Evolutionary conservation across 2,329 filamentous ascomycete species (phyloP).

Genomic region (Botryotinia convoluta): DNA sequence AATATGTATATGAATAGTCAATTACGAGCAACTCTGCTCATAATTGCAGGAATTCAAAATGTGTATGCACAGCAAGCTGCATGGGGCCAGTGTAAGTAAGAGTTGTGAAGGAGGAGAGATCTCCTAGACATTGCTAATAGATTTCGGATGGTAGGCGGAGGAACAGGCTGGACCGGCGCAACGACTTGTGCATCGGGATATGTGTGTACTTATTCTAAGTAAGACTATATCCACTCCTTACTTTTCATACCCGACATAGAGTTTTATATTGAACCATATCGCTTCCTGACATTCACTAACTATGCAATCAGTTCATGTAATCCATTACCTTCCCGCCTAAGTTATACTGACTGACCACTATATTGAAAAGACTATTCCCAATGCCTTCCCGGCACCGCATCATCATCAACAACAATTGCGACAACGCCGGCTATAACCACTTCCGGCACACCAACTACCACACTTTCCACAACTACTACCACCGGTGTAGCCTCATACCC

Average conservation of each 20-base stretch:
- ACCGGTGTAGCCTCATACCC: slow-evolving; percentile 7
- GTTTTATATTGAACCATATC: background rate
- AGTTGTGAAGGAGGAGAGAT: background rate
- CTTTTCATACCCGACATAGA: background rate
- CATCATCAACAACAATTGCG: slow-evolving; percentile 22
- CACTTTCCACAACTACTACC: background rate
- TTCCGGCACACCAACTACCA: slow-evolving; percentile 31
- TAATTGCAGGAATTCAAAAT: slow-evolving; percentile 1
- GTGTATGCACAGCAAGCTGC: slow-evolving; percentile 28
- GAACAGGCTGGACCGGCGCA: slow-evolving; percentile 29
- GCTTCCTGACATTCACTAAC: background rate
- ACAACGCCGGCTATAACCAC: slow-evolving; percentile 21
- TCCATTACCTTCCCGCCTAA: slow-evolving; percentile 31
- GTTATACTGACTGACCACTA: background rate
- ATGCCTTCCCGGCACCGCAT: slow-evolving; percentile 41
- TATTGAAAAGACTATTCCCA: slow-evolving; percentile 30
- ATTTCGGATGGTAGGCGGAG: slow-evolving; percentile 27
- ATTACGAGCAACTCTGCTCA: slow-evolving; percentile 3
- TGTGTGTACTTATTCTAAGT: slow-evolving; percentile 35
- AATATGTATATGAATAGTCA: background rate
- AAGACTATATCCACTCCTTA: background rate
- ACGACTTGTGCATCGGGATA: slow-evolving; percentile 34
- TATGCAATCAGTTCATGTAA: slow-evolving; percentile 12
- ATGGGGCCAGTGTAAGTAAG: slow-evolving; percentile 23
- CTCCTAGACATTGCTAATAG: background rate